phyloP scores from a whole-genome alignment of 176 grass and related monocot genomes.

The bread wheat (Triticum aestivum) region IWGSC_CS_RefSeq_v2.1 NC_057813.1:75756521-75757020 shows the following conservation, averaged over 20 bases:
- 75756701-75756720: not conserved
- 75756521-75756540: not conserved
- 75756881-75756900: not conserved
- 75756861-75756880: slow-evolving; percentile 21
- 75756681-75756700: slow-evolving; percentile 2
- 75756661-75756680: not conserved
- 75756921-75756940: not conserved
- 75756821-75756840: not conserved
- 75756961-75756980: not conserved
- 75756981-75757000: not conserved
- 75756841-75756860: not conserved
- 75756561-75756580: not conserved
- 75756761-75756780: not conserved
- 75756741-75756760: not conserved
- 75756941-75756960: not conserved
- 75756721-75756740: slow-evolving; percentile 23
- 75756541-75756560: not conserved
- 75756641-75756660: not conserved
- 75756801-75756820: not conserved
- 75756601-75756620: not conserved
- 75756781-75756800: not conserved
- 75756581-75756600: slow-evolving; percentile 19
- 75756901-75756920: not conserved
- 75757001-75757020: not conserved
- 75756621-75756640: not conserved